Percentiles rank a stretch among this genome's conserved stretches.
Conservation (phyloP, 2,329 filamentous ascomycete genomes). For the Fusarium keratoplasticum region DNA sequence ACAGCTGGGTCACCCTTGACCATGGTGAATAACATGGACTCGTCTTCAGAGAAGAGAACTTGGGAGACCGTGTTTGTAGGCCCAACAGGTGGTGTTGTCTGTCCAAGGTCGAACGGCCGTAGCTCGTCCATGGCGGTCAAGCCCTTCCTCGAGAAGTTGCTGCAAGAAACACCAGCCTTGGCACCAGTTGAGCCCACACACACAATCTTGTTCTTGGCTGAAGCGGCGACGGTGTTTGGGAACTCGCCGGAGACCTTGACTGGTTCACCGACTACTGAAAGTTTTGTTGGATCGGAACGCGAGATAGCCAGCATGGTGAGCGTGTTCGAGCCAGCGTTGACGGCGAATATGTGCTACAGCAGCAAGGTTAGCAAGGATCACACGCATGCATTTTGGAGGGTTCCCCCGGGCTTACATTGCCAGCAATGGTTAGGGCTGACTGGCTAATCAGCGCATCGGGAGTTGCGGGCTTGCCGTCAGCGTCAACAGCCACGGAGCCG, state of each 20-base stretch:
- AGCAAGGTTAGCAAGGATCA: neutral
- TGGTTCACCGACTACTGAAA: conserved; percentile 58
- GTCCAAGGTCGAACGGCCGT: conserved; percentile 61
- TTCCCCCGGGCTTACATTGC: conserved; percentile 54
- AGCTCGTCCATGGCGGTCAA: conserved; percentile 58
- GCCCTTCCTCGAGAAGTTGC: conserved; percentile 51
- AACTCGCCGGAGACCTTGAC: conserved; percentile 62
- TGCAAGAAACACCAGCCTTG: conserved; percentile 59
- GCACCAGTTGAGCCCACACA: conserved; percentile 61
- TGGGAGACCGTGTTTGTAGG: conserved; percentile 71
- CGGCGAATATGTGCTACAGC: conserved; percentile 63
- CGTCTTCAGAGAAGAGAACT: conserved; percentile 68
- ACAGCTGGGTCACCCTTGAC: conserved; percentile 69
- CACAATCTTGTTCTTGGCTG: conserved; percentile 53
- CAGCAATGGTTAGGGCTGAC: conserved; percentile 60
- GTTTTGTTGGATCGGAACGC: conserved; percentile 54
- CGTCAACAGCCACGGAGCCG: conserved; percentile 56
- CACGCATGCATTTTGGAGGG: no score
- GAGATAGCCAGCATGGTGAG: conserved; percentile 62
- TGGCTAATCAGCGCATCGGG: conserved; percentile 66
- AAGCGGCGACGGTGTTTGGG: conserved; percentile 63
- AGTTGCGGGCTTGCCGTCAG: conserved; percentile 51
- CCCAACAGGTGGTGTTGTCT: conserved; percentile 68
- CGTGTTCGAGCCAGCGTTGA: conserved; percentile 64
- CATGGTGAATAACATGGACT: conserved; percentile 63